These are phyloP conservation scores for Pichia sorboxylosa DNA, from an alignment of 1,139 yeast species.

Conservation along the genomic window DNA sequence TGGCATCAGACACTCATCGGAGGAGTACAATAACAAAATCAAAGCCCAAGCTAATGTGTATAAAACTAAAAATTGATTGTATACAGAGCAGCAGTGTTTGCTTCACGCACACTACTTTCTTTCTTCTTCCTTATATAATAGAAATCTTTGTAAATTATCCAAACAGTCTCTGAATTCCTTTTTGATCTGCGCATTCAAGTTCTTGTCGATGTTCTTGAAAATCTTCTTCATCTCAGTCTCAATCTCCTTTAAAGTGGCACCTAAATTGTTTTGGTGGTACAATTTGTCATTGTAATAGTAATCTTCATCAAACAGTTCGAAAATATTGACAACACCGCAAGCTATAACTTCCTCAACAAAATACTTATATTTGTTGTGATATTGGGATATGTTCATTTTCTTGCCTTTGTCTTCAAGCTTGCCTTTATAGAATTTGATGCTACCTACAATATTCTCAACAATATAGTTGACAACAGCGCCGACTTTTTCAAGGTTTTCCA, in stretches of 20 bases:
- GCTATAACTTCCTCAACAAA: constrained; percentile 29
- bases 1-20: constrained; percentile 52
- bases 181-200: constrained; percentile 45
- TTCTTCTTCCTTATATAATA: constrained; percentile 54
- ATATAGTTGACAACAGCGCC: no score
- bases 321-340: constrained; percentile 54
- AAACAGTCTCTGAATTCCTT: constrained; percentile 59
- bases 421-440: no score
- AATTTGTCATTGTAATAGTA: constrained; percentile 58
- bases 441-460: no score
- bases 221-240: constrained; percentile 40
- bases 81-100: neutral
- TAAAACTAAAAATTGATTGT: neutral
- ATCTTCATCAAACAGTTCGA: constrained; percentile 74
- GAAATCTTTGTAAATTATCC: constrained; percentile 59
- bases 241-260: constrained; percentile 31
- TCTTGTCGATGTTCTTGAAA: constrained; percentile 58
- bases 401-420: no score
- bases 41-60: constrained; percentile 72
- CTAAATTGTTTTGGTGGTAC: constrained; percentile 48
- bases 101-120: neutral
- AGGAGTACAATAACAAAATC: constrained; percentile 64
- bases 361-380: constrained; percentile 17
- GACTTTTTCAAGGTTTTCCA: no score
- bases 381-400: constrained; percentile 10